Base-by-base conservation (phyloP, 1,284 basidiomycete species). In the Violaceomyces palustris region DNA sequence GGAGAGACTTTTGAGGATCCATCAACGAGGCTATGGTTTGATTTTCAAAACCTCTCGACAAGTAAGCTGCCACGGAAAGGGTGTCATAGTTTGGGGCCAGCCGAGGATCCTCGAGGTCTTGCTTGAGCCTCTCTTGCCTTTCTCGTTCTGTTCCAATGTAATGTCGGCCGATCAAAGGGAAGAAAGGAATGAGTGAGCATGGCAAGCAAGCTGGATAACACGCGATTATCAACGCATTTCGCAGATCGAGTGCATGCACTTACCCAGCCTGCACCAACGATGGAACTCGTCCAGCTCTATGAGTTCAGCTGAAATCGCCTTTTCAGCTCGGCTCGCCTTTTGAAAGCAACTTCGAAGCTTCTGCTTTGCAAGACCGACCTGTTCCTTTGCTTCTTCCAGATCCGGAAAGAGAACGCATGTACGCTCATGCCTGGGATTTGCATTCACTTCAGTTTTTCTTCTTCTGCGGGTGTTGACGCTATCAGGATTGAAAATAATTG, bases 271-370 rank as follows among this genome's bases (percentile, higher is more conserved):
- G 24, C 50, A 59, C 46, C 50, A 59, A 4, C 56, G 28, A 18
- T 47, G 50, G 29, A 59, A 59, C 31, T 59, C 56, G 26, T 59
- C n/a, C n/a, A n/a, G n/a, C n/a, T n/a, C n/a, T n/a, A n/a, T n/a
- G n/a, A n/a, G n/a, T n/a, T n/a, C n/a, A n/a, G n/a, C n/a, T n/a
- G n/a, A n/a, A n/a, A n/a, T n/a, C n/a, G n/a, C n/a, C n/a, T n/a
- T n/a, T n/a, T n/a, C n/a, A n/a, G n/a, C n/a, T n/a, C n/a, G n/a
- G n/a, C n/a, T n/a, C n/a, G n/a, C n/a, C n/a, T n/a, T n/a, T n/a
- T n/a, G n/a, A n/a, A n/a, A n/a, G n/a, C n/a, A n/a, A n/a, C n/a
- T n/a, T n/a, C n/a, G n/a, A n/a, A n/a, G n/a, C n/a, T n/a, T n/a
- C n/a, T n/a, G n/a, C n/a, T n/a, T n/a, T n/a, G n/a, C n/a, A n/a